Conservation (phyloP, 352 stramenopile genomes). For the Phytophthora fragariaefolia region DNA sequence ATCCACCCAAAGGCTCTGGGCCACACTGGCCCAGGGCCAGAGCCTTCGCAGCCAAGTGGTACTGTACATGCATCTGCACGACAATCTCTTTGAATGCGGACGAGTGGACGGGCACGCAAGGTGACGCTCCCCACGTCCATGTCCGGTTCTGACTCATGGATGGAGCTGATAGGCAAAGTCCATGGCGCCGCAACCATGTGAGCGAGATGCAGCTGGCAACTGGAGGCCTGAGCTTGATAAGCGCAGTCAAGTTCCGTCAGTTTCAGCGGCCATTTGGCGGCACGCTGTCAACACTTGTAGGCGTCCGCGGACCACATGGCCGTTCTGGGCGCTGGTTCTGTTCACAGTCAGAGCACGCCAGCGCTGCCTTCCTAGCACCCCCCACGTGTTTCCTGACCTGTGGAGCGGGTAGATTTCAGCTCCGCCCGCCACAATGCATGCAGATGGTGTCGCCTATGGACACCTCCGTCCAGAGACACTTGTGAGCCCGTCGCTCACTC, state of each 20-base stretch:
- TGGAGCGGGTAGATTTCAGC: not conserved
- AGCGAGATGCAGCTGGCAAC: constrained; percentile 1
- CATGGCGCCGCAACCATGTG: constrained; percentile 6
- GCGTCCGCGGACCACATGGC: constrained; percentile 21
- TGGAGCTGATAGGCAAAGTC: not conserved
- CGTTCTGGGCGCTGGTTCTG: constrained; percentile 29
- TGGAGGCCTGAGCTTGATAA: constrained; percentile 7
- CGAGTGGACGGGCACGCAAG: not conserved
- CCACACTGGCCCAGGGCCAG: too few species aligned
- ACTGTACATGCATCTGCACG: not conserved
- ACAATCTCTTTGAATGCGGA: not conserved
- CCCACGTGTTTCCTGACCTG: constrained; percentile 14
- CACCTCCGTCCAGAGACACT: constrained; percentile 12
- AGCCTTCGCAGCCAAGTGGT: not conserved
- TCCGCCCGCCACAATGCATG: constrained; percentile 11
- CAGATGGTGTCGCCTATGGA: constrained; percentile 25
- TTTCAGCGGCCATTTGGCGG: constrained; percentile 11
- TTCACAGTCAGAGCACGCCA: constrained; percentile 22
- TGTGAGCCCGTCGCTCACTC: constrained; percentile 12
- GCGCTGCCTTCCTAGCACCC: constrained; percentile 13
- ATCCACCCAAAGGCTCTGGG: too few species aligned
- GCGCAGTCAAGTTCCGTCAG: not conserved
- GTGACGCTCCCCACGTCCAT: constrained; percentile 6
- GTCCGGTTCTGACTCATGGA: constrained; percentile 13
- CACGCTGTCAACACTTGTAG: constrained; percentile 19